These are phyloP conservation scores for Pythium phragmiticola DNA, from an alignment of 352 stramenopile genomes.

Conservation along the genomic window DNA sequence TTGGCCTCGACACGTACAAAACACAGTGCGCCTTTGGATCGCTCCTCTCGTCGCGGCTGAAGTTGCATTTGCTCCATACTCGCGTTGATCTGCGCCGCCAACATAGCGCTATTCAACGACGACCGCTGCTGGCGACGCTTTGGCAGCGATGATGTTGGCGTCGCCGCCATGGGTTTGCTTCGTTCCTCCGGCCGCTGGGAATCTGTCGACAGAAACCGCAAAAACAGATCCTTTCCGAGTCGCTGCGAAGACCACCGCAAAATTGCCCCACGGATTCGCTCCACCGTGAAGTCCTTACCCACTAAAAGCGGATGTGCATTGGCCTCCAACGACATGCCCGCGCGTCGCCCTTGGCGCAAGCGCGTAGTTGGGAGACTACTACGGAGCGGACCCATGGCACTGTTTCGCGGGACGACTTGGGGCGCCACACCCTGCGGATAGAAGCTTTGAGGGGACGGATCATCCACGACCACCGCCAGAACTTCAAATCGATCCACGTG, in stretches of 20 bases:
- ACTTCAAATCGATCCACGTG: slow-evolving; percentile 88
- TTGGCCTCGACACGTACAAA: slow-evolving; percentile 84
- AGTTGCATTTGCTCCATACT: slow-evolving; percentile 20
- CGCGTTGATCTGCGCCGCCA: slow-evolving; percentile 39
- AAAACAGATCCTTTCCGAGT: slow-evolving; percentile 74
- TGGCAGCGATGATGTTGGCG: background rate
- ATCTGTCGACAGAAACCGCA: slow-evolving; percentile 57
- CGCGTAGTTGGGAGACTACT: background rate
- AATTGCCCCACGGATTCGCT: slow-evolving; percentile 56
- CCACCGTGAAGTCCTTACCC: slow-evolving; percentile 54
- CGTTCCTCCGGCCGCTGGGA: slow-evolving; percentile 7
- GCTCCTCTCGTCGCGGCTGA: slow-evolving; percentile 21
- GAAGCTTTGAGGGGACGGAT: slow-evolving; percentile 58
- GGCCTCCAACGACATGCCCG: slow-evolving; percentile 19
- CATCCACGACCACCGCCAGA: slow-evolving; percentile 68
- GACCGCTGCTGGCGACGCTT: slow-evolving; percentile 34
- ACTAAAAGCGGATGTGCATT: slow-evolving; percentile 28
- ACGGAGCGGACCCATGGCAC: slow-evolving; percentile 10
- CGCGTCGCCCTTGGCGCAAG: slow-evolving; percentile 11
- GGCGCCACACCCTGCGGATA: slow-evolving; percentile 32
- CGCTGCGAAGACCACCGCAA: slow-evolving; percentile 79
- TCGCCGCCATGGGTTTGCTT: slow-evolving; percentile 20
- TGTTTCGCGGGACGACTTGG: slow-evolving; percentile 19
- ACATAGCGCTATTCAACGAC: slow-evolving; percentile 32
- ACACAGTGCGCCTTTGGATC: slow-evolving; percentile 50